Evolutionary conservation across 306 rosid genomes (phyloP), one percentile per base, ranked within the genome.

Genomic region (Glycine tomentella): DNA sequence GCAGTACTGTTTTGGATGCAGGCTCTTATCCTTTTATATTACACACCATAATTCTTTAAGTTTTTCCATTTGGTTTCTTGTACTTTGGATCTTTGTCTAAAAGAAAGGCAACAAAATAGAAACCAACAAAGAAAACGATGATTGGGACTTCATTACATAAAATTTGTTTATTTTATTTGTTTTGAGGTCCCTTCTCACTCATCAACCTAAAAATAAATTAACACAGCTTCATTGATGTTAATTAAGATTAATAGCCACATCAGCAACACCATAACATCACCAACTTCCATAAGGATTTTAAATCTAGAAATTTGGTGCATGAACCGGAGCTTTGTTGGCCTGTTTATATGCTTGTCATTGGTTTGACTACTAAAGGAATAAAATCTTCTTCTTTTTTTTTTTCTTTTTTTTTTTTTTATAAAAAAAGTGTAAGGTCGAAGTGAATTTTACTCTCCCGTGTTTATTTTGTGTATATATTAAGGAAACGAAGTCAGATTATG

Each of bases 11-110:
- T 73, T 74, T 76, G 87, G 87, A 84, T 84, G 87, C 87, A 84
- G 84, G 87, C 87, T 84, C 84, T 80, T 84, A 84, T 84, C 78
- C 68, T 84, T 59, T 75, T 84, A 80, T 80, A 84, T 75, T 75
- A 7, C 69, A 76, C 31, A 44, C 70, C 75, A 45, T 62, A 45
- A 75, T 75, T 74, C 62, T 84, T 84, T 70, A 80, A 52, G 38
- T 16, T 80, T 71, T 84, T 70, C 12, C 46, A 46, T 49, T 76
- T 76, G 85, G 80, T 85, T 57, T 85, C 16, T 80, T 85, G 68
- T 72, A 65, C 61, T 81, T 84, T 85, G 88, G 88, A 85, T 46
- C 68, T 76, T 85, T 76, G 85, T 85, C 80, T 10, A 76, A 46
- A 71, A 48, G 88, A 85, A 81, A 71, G 84, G 51, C 81, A 81